Conservation (phyloP, 257 asterid species). For the Gentiana dahurica region DNA sequence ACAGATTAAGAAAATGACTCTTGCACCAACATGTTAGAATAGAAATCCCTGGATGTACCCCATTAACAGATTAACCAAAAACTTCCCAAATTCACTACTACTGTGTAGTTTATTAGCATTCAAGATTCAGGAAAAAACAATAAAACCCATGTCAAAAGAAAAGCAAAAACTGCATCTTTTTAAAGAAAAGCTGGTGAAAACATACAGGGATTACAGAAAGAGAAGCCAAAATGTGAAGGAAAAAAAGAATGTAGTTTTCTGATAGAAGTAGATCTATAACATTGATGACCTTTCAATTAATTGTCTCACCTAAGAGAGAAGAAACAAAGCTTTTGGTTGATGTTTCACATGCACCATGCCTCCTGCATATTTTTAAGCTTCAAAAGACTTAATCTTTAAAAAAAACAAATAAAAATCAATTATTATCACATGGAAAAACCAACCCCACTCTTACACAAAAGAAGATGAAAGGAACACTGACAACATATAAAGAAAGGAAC, state of each 20-base stretch:
- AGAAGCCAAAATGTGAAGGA: background rate
- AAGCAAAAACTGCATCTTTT: background rate
- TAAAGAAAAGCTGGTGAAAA: background rate
- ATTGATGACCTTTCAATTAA: background rate
- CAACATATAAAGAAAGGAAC: slow-evolving; percentile 3
- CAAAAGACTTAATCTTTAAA: slow-evolving; percentile 5
- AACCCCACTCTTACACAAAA: slow-evolving; percentile 2
- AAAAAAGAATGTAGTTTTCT: background rate
- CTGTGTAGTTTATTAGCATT: background rate
- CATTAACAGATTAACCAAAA: slow-evolving; percentile 1
- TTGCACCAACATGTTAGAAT: slow-evolving; percentile 15
- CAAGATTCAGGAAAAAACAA: background rate
- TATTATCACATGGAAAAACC: slow-evolving; percentile 10
- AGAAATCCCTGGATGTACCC: slow-evolving; percentile 3
- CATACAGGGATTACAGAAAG: background rate
- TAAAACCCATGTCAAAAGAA: background rate
- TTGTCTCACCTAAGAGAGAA: background rate
- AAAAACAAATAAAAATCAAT: background rate
- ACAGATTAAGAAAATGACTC: slow-evolving; percentile 23
- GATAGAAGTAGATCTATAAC: slow-evolving; percentile 3
- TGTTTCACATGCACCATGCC: slow-evolving; percentile 1
- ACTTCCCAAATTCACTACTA: background rate
- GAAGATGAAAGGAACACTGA: background rate
- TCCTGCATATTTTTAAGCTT: background rate
- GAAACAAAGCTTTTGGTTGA: background rate